Conservation (phyloP, 139 green algal species). For the Tetraselmis chui region DNA sequence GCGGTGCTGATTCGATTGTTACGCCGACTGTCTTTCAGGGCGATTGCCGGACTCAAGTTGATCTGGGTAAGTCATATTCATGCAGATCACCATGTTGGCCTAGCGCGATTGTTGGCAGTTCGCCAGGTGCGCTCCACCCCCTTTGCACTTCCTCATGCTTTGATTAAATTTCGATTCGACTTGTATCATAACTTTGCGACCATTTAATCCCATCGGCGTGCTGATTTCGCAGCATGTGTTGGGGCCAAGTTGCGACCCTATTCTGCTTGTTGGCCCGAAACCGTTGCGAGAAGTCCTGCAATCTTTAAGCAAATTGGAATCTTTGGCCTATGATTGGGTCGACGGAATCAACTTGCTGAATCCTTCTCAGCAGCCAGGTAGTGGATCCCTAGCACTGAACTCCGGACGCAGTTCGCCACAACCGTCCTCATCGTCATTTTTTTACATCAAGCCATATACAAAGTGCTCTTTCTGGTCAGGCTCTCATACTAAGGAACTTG, state of each 20-base stretch:
- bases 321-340: neutral
- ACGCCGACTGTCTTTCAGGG: neutral
- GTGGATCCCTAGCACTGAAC: too few relatives aligned
- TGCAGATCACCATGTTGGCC: slow-evolving; percentile 92
- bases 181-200: too few relatives aligned
- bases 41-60: neutral
- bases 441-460: too few relatives aligned
- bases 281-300: neutral
- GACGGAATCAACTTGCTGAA: neutral
- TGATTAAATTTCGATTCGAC: too few relatives aligned
- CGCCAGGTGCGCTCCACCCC: neutral
- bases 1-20: too few relatives aligned
- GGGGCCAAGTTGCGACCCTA: neutral
- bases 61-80: slow-evolving; percentile 97
- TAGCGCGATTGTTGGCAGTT: slow-evolving; percentile 52
- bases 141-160: too few relatives aligned
- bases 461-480: too few relatives aligned
- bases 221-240: neutral
- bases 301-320: neutral
- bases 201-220: too few relatives aligned
- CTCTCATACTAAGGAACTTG: too few relatives aligned
- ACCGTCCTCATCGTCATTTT: too few relatives aligned
- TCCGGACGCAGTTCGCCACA: too few relatives aligned
- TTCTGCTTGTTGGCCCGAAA: neutral
- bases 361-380: too few relatives aligned